Base-by-base conservation (phyloP, 805 yeast species). In the Saccharomyces kudriavzevii region DNA sequence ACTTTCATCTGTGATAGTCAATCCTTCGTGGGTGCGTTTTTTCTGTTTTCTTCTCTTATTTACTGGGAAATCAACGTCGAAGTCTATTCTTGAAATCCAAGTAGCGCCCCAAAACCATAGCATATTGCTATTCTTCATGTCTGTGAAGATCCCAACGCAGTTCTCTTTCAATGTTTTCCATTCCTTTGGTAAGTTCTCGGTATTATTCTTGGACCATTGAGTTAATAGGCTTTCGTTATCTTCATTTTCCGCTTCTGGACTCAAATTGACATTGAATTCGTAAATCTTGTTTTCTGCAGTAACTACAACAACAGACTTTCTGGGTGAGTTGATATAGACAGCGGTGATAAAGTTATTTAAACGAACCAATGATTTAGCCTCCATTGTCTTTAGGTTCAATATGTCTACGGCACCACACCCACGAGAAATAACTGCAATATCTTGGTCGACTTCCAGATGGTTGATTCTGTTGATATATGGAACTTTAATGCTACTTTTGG, bases 81-180 rank as follows among this genome's bases (percentile, higher is more conserved):
- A 70, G 67, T 92, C 92, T 49, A 92, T 77, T 66, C 79, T 87
- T 3, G 85, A 79, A 14, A 91, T 59, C 96, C 96, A 92, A 50
- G 80, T 80, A 22, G 87, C 77, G 1, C 97, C 96, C 80, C 88
- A 90, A n/a, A 89, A 70, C 97, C 97, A 92, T 14, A 86, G 72
- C 53, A 80, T 75, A 31, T 71, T 62, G 1, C 70, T 59, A 31
- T 71, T 69, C 3, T 67, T 63, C 9, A 67, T 68, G 51, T 81
- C 82, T 14, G 67, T 64, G 64, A 87, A 88, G 11, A 87, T 68
- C 14, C 96, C 97, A 55, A 80, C 77, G 52, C 95, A 84, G 60
- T 85, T 83, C 54, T 87, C 92, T 17, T 78, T 79, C 51, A 79
- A 72, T 2, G 74, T 67, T 17, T 76, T 64, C 56, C 86, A 83